Percentiles rank a stretch among this genome's conserved stretches.
Evolutionary conservation across 306 rosid genomes (phyloP).

Genomic region (Aeschynomene evenia): DNA sequence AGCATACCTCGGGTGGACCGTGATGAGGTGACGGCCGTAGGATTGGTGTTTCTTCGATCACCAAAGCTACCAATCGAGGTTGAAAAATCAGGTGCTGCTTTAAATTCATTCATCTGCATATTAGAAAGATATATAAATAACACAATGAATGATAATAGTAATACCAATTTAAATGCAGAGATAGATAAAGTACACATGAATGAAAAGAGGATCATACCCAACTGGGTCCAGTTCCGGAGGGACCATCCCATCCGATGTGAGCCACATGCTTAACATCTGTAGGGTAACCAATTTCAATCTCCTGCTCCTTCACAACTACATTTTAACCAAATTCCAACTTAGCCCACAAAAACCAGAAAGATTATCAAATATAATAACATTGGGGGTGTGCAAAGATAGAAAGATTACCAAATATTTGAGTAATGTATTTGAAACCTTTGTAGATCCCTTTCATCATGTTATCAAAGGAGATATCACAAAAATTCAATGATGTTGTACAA

Average conservation of each 20-base stretch:
- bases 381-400: background rate
- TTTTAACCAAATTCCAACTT: background rate
- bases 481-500: conserved; percentile 24
- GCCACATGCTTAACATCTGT: conserved; percentile 81
- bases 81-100: conserved; percentile 60
- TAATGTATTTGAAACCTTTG: conserved; percentile 48
- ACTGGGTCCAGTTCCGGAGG: conserved; percentile 52
- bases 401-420: conserved; percentile 46
- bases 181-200: background rate
- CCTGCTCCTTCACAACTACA: conserved; percentile 69
- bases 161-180: background rate
- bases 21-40: conserved; percentile 36
- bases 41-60: conserved; percentile 45
- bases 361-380: background rate
- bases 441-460: conserved; percentile 55
- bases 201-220: conserved; percentile 48
- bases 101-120: conserved; percentile 74
- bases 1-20: conserved; percentile 58
- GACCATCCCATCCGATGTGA: conserved; percentile 72
- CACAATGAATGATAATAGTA: background rate
- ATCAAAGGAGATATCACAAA: conserved; percentile 50
- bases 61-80: conserved; percentile 45
- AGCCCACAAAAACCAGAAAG: background rate
- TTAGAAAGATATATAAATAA: background rate
- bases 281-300: conserved; percentile 73